phyloP scores from a whole-genome alignment of 1,284 basidiomycete genomes.

The Erythrobasidium hasegawianum region DNA sequence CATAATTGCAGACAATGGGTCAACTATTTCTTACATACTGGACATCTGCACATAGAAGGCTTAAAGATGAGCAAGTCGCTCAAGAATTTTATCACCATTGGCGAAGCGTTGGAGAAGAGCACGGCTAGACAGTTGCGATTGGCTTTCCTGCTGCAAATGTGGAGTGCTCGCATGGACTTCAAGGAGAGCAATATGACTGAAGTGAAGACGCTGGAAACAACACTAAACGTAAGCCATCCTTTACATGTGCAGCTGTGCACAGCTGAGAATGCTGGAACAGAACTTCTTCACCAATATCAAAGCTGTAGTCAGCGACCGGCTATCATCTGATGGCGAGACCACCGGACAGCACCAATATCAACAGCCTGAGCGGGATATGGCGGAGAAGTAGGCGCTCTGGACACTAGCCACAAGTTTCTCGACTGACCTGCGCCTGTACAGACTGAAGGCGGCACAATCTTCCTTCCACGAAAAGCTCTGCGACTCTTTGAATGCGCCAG shows the following conservation, averaged over 20 bases:
- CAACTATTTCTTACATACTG: slow-evolving; percentile 98
- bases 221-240: slow-evolving; percentile 68
- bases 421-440: slow-evolving; percentile 46
- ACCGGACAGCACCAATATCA: slow-evolving; percentile 55
- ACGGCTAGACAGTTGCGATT: slow-evolving; percentile 87
- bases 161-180: slow-evolving; percentile 93
- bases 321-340: slow-evolving; percentile 45
- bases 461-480: slow-evolving; percentile 85
- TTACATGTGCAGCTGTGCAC: neutral
- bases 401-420: neutral
- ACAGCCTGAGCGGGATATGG: slow-evolving; percentile 50
- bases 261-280: slow-evolving; percentile 52
- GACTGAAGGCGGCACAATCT: slow-evolving; percentile 69
- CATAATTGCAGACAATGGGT: slow-evolving; percentile 93
- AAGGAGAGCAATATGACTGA: slow-evolving; percentile 81
- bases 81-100: slow-evolving; percentile 99
- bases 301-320: slow-evolving; percentile 60
- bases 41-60: slow-evolving; percentile 97
- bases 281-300: slow-evolving; percentile 91
- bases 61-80: slow-evolving; percentile 99
- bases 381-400: slow-evolving; percentile 40
- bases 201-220: slow-evolving; percentile 77
- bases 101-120: slow-evolving; percentile 88
- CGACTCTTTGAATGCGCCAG: slow-evolving; percentile 96
- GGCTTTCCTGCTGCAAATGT: slow-evolving; percentile 84